phyloP scores from a whole-genome alignment of 805 yeast genomes.

The Metschnikowia orientalis region DNA sequence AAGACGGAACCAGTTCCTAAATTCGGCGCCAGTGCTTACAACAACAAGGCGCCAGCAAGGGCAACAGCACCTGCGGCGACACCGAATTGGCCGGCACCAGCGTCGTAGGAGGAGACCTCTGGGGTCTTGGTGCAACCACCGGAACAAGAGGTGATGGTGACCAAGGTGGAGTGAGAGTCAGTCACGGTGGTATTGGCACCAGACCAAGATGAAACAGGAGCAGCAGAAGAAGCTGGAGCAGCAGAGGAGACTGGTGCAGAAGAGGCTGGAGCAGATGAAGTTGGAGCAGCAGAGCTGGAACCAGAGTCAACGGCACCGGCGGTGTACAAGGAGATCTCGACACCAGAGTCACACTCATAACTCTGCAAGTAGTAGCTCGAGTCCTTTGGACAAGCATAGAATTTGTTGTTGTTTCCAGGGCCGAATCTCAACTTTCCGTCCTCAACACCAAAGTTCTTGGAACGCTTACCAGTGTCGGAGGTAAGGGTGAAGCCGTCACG shows the following conservation, averaged over 20 bases:
- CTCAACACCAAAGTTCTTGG: slow-evolving; percentile 25
- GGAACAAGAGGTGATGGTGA: slow-evolving; percentile 25
- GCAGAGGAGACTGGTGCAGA: too few species aligned
- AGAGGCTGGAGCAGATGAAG: slow-evolving; percentile 25
- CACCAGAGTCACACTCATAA: slow-evolving; percentile 11
- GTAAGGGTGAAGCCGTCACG: slow-evolving; percentile 17
- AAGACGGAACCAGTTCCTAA: too few species aligned
- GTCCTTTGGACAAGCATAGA: slow-evolving; percentile 25
- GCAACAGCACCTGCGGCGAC: slow-evolving; percentile 14
- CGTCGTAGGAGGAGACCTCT: slow-evolving; percentile 3
- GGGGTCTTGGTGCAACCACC: slow-evolving; percentile 11
- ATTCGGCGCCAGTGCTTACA: too few species aligned
- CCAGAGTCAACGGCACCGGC: slow-evolving; percentile 16
- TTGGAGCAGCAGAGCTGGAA: slow-evolving; percentile 21
- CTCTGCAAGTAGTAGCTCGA: slow-evolving; percentile 9
- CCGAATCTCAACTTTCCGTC: slow-evolving; percentile 25
- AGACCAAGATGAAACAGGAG: too few species aligned
- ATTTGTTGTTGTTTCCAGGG: slow-evolving; percentile 13
- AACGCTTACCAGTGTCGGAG: slow-evolving; percentile 15
- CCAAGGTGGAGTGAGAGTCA: slow-evolving; percentile 19
- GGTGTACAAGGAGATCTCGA: slow-evolving; percentile 8
- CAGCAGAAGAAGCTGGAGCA: too few species aligned
- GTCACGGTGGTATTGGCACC: slow-evolving; percentile 17
- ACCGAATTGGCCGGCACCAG: slow-evolving; percentile 12
- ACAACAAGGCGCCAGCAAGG: slow-evolving; percentile 14